These are phyloP conservation scores for Wallacemonas sp. DNA, from an alignment of 208 protist species.

Conservation along the genomic window DNA sequence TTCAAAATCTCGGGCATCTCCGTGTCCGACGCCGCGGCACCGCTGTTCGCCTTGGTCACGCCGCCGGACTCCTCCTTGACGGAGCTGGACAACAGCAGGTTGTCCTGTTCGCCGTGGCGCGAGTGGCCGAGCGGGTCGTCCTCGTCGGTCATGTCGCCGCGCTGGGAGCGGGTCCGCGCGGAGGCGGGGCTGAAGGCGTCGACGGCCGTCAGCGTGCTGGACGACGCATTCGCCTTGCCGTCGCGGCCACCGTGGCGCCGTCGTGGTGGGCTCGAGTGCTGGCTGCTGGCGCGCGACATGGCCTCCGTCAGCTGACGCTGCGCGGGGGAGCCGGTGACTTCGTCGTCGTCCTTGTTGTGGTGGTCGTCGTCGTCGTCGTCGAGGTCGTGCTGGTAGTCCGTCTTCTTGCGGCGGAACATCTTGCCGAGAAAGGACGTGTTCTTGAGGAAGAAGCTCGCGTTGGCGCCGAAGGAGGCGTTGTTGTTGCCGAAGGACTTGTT, in stretches of 20 bases:
- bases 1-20: not conserved
- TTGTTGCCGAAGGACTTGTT: conserved; percentile 34
- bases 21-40: not conserved
- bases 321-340: conserved; percentile 4
- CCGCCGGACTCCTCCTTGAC: not conserved
- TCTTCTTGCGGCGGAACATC: conserved; percentile 33
- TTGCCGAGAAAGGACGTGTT: conserved; percentile 46
- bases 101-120: not conserved
- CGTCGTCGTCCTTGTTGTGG: conserved; percentile 27
- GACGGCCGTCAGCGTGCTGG: not conserved
- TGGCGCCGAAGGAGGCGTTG: conserved; percentile 56
- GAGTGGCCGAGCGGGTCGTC: not conserved
- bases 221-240: not conserved
- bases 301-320: conserved; percentile 8
- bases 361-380: conserved; percentile 29
- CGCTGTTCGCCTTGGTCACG: not conserved
- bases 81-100: not conserved
- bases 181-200: not conserved
- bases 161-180: not conserved
- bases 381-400: conserved; percentile 26
- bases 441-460: conserved; percentile 49
- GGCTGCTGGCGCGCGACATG: conserved; percentile 7
- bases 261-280: not conserved
- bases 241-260: not conserved
- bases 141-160: not conserved